Percentiles rank a stretch among this genome's conserved stretches.
Conservation (phyloP, 441 rosid species). For the Populus trichocarpa region DNA sequence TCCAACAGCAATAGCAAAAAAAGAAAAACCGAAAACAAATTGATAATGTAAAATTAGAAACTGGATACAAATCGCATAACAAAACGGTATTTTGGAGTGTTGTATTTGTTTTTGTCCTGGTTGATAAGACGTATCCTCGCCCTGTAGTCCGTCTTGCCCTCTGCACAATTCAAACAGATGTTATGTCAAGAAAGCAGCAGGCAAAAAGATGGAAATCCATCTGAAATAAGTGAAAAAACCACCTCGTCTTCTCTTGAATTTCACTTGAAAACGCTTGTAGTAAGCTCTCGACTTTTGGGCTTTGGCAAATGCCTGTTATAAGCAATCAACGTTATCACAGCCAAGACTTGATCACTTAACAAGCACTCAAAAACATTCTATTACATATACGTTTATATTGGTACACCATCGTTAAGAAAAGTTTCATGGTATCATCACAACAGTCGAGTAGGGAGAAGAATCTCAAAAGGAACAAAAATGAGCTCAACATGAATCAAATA, state of each 20-base stretch:
- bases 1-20: neutral
- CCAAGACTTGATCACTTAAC: neutral
- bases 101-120: slow-evolving; percentile 84
- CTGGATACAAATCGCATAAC: slow-evolving; percentile 75
- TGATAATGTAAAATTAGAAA: neutral
- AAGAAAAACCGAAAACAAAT: neutral
- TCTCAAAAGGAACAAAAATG: neutral
- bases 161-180: slow-evolving; percentile 20
- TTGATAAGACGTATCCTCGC: slow-evolving; percentile 80
- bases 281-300: slow-evolving; percentile 62
- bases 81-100: slow-evolving; percentile 79
- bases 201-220: neutral
- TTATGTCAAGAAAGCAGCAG: neutral
- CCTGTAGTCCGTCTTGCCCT: slow-evolving; percentile 79
- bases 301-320: slow-evolving; percentile 57
- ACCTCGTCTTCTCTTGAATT: slow-evolving; percentile 92
- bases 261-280: slow-evolving; percentile 86
- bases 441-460: too few species aligned
- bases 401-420: neutral
- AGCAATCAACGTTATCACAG: neutral
- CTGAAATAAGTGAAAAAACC: neutral
- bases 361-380: neutral
- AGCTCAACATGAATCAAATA: too few species aligned
- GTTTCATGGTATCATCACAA: neutral
- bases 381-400: neutral